Evolutionary conservation across 2,329 filamentous ascomycete genomes (phyloP), one percentile per base, ranked within the genome.

Genomic region (Aaosphaeria pasadenensis): DNA sequence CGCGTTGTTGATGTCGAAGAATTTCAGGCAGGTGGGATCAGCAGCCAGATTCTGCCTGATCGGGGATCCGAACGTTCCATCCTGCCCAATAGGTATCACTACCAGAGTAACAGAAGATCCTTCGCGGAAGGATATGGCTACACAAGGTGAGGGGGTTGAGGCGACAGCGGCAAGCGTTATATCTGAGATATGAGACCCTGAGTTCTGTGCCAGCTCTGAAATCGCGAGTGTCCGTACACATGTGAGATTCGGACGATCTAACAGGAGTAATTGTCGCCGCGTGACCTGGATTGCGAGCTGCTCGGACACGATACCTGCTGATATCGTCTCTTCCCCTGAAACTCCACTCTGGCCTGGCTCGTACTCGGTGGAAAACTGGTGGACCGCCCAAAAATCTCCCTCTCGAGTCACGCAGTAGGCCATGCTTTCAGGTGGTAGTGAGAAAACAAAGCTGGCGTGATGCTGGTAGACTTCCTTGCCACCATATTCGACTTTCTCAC

Each of bases 371-470:
- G 55, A 53, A 30, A 62, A 46, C 39, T 67, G 58, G 11, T 51
- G 51, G 5, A 59, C 54, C 9, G 60, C 58, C 64, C 64, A 67
- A 44, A 63, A 56, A 6, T 48, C 47, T 42, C 60, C 55, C 5
- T 53, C 59, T 7, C 59, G 59, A 31, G 59, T 50, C 7, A 69
- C 45, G 11, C 60, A 63, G 11, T 70, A 45, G 11, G 68, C 48
- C 13, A 63, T 44, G 5, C 56, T 71, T 35, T 67, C 62, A 0
- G 52, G 55, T 11, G 67, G 66, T 17, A 67, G 57, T 5, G 71
- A 69, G 9, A 75, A 51, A 2, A 74, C 46, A 13, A 76, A 55
- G 9, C 68, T 55, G 3, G 69, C 61, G 11, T 65, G 64, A 11
- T 70, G 64, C 24, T 63, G 54, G 11, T 59, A 58, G 3, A 50